A percentile compares a stretch with the other conserved stretches of the same genome.
Evolutionary conservation across 768 basidiomycete genomes (phyloP).

Genomic region (Holtermanniella nyarrowii): DNA sequence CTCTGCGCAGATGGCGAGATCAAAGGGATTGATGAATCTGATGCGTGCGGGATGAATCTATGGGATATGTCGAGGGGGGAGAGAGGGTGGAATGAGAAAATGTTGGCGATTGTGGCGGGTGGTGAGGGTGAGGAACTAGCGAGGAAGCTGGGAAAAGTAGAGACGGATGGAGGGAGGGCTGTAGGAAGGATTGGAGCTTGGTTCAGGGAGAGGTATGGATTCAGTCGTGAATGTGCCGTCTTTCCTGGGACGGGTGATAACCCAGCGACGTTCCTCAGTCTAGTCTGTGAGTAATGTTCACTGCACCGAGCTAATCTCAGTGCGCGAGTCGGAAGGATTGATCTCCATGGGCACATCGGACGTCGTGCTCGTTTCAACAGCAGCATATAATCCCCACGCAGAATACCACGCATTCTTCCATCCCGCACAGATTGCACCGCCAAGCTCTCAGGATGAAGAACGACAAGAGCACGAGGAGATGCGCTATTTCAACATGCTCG

Average conservation of each 20-base stretch:
- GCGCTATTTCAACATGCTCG: conserved; percentile 73
- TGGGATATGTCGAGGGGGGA: conserved; percentile 64
- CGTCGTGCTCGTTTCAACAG: conserved; percentile 61
- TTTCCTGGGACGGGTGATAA: conserved; percentile 86
- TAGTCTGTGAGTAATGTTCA: conserved; percentile 27
- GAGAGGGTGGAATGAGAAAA: conserved; percentile 53
- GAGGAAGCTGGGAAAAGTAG: conserved; percentile 63
- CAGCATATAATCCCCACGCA: conserved; percentile 45
- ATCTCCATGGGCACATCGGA: conserved; percentile 83
- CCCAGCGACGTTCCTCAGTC: conserved; percentile 62
- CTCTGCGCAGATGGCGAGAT: conserved; percentile 56
- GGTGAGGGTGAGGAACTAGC: conserved; percentile 57
- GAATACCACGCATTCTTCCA: conserved; percentile 39
- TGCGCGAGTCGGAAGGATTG: conserved; percentile 62
- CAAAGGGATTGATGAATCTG: conserved; percentile 73
- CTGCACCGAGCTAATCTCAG: conserved; percentile 46
- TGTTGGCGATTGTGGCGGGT: conserved; percentile 54
- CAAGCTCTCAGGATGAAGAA: conserved; percentile 55
- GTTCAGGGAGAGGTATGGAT: conserved; percentile 69
- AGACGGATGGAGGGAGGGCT: conserved; percentile 58
- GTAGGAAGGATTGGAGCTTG: conserved; percentile 58
- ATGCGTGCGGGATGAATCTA: conserved; percentile 83
- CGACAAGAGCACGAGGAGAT: conserved; percentile 36
- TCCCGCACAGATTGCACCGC: conserved; percentile 61
- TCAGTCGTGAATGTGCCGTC: conserved; percentile 61